Percentiles rank a stretch among this genome's conserved stretches.
Evolutionary conservation across 2,329 filamentous ascomycete species (phyloP).

Genomic region (Ophiocordyceps camponoti-rufipedis): DNA sequence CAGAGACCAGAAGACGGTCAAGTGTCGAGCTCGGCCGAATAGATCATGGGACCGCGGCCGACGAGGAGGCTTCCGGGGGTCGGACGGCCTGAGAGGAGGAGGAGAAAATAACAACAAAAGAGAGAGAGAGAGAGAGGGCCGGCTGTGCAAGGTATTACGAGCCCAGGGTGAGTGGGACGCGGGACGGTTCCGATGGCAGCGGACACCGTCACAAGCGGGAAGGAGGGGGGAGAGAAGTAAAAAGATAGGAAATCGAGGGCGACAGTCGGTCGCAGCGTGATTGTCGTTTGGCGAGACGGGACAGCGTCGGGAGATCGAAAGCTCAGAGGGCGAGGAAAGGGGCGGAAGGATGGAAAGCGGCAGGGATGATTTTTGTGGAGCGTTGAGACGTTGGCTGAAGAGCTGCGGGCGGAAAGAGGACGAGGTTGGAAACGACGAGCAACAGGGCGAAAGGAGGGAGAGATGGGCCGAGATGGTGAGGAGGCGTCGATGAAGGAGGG

Average conservation of each 20-base stretch:
- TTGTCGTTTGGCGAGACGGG: neutral
- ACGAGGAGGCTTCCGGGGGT: conserved; percentile 6
- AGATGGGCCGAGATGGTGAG: too few relatives aligned
- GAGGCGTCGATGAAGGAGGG: too few relatives aligned
- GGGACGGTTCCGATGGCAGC: conserved; percentile 8
- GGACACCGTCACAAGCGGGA: conserved; percentile 7
- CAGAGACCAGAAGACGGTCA: conserved; percentile 12
- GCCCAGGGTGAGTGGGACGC: conserved; percentile 6
- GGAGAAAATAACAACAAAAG: too few relatives aligned
- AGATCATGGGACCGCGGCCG: conserved; percentile 14
- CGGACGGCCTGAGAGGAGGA: conserved; percentile 2
- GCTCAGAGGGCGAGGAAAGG: conserved; percentile 4
- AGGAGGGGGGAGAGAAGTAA: conserved; percentile 2
- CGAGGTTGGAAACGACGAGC: too few relatives aligned
- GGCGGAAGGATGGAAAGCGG: conserved; percentile 8
- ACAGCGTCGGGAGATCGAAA: neutral
- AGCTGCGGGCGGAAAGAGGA: too few relatives aligned
- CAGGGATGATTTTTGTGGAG: conserved; percentile 2
- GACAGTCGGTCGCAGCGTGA: conserved; percentile 5
- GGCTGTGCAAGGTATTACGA: conserved; percentile 10
- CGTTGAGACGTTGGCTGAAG: neutral
- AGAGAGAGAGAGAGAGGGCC: conserved; percentile 1
- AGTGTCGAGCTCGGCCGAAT: conserved; percentile 10
- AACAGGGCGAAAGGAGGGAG: too few relatives aligned
- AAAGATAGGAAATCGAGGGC: conserved; percentile 6